These are phyloP conservation scores for Suillus plorans DNA, from an alignment of 768 basidiomycete species.

Conservation along the genomic window DNA sequence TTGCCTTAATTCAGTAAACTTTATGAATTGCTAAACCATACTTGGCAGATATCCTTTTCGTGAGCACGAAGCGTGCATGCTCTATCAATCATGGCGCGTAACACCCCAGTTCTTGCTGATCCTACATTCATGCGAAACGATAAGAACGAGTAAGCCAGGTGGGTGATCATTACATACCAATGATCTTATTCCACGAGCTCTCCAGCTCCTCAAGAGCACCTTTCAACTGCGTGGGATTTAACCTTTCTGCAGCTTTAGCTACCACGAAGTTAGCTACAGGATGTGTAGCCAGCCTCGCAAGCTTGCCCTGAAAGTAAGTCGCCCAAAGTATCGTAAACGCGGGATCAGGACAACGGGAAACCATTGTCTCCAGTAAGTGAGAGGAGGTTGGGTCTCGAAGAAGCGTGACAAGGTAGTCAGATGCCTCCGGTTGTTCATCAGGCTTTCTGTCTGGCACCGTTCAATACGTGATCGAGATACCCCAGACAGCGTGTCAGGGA, in stretches of 20 bases:
- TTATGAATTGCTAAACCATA: slow-evolving; percentile 31
- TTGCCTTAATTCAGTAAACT: slow-evolving; percentile 10
- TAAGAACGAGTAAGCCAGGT: neutral
- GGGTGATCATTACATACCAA: slow-evolving; percentile 51
- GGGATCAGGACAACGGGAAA: slow-evolving; percentile 55
- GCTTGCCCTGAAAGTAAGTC: slow-evolving; percentile 73
- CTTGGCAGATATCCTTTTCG: slow-evolving; percentile 55
- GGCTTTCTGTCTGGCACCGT: slow-evolving; percentile 39
- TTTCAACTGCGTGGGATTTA: slow-evolving; percentile 54
- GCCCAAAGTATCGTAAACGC: slow-evolving; percentile 74
- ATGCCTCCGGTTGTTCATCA: slow-evolving; percentile 43
- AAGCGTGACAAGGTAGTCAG: slow-evolving; percentile 80
- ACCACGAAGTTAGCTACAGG: slow-evolving; percentile 95
- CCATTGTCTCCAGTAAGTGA: slow-evolving; percentile 83
- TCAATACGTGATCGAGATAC: slow-evolving; percentile 7
- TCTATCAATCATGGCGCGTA: slow-evolving; percentile 76
- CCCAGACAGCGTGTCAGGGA: neutral
- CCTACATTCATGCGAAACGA: slow-evolving; percentile 37
- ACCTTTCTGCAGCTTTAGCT: slow-evolving; percentile 70
- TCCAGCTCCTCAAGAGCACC: slow-evolving; percentile 60
- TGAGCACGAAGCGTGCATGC: slow-evolving; percentile 46
- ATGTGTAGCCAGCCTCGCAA: slow-evolving; percentile 74
- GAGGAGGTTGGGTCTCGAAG: slow-evolving; percentile 87
- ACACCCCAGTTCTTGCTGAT: slow-evolving; percentile 70
- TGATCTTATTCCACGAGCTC: slow-evolving; percentile 56